These are phyloP conservation scores for Ramaria sp. DNA, from an alignment of 768 basidiomycete species.

Conservation along the genomic window DNA sequence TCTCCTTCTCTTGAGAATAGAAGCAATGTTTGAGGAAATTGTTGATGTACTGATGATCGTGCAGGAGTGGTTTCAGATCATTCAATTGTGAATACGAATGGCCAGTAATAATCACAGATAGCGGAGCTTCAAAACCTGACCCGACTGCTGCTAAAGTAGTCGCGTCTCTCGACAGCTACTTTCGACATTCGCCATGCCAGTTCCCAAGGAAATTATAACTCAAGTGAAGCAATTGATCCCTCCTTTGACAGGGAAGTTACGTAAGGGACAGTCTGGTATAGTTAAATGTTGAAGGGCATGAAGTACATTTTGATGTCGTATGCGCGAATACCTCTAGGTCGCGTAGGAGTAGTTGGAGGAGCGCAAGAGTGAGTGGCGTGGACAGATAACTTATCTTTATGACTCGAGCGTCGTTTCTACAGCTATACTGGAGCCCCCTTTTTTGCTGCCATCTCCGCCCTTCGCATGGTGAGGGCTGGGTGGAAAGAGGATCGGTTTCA, in stretches of 20 bases:
- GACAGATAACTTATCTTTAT: neutral
- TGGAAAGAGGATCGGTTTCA: no score
- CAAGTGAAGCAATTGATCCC: constrained; percentile 81
- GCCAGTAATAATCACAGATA: no score
- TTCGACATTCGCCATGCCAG: constrained; percentile 33
- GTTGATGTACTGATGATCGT: no score
- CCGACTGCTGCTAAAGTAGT: neutral
- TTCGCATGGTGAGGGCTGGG: constrained; percentile 50
- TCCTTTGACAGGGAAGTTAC: constrained; percentile 75
- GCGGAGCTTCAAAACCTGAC: no score
- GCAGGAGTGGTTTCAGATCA: no score
- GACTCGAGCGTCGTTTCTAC: neutral
- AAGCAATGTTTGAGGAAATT: no score
- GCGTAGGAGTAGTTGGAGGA: constrained; percentile 90
- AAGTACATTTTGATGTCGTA: neutral
- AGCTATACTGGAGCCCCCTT: constrained; percentile 97
- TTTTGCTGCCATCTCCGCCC: constrained; percentile 86
- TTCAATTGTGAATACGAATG: no score
- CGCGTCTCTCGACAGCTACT: neutral
- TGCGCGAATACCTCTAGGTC: constrained; percentile 36
- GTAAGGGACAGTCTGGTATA: constrained; percentile 91
- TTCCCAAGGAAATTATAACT: constrained; percentile 49
- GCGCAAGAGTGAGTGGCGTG: constrained; percentile 66
- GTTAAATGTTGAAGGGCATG: constrained; percentile 2
- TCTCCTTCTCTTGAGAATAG: no score